A percentile compares a stretch with the other conserved stretches of the same genome.
These are phyloP conservation scores for Mucor lusitanicus DNA, from an alignment of 371 early-diverging fungal genomes.

Conservation along the genomic window DNA sequence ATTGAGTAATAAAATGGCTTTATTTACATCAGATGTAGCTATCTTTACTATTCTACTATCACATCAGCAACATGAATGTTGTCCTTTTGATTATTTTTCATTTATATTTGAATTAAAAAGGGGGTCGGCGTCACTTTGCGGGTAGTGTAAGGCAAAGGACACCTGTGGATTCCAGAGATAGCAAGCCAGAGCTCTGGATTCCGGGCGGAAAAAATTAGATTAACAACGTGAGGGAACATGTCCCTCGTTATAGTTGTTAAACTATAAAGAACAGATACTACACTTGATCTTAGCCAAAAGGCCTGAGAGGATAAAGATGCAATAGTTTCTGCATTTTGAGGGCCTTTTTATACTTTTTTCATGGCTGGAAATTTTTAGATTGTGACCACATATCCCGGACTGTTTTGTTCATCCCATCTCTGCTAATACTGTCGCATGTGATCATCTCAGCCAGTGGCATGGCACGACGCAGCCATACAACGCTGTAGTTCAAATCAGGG, in stretches of 20 bases:
- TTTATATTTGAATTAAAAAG: constrained; percentile 16
- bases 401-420: too few relatives aligned
- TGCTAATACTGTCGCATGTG: too few relatives aligned
- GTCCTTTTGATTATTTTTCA: background rate
- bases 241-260: constrained; percentile 67
- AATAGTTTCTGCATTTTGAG: constrained; percentile 18
- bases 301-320: constrained; percentile 66
- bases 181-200: constrained; percentile 41
- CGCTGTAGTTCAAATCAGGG: too few relatives aligned
- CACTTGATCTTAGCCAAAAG: constrained; percentile 84
- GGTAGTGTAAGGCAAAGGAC: constrained; percentile 47
- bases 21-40: background rate
- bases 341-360: constrained; percentile 37
- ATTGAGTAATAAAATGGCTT: background rate
- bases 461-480: too few relatives aligned
- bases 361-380: too few relatives aligned
- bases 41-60: too few relatives aligned
- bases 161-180: constrained; percentile 35
- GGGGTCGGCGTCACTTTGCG: constrained; percentile 42
- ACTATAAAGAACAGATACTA: constrained; percentile 85
- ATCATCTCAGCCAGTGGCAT: too few relatives aligned
- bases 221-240: constrained; percentile 53
- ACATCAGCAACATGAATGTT: too few relatives aligned
- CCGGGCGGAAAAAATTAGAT: constrained; percentile 58
- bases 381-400: too few relatives aligned